Base-by-base conservation (phyloP, 73 alveolate species). In the Paramecium bursaria region DNA sequence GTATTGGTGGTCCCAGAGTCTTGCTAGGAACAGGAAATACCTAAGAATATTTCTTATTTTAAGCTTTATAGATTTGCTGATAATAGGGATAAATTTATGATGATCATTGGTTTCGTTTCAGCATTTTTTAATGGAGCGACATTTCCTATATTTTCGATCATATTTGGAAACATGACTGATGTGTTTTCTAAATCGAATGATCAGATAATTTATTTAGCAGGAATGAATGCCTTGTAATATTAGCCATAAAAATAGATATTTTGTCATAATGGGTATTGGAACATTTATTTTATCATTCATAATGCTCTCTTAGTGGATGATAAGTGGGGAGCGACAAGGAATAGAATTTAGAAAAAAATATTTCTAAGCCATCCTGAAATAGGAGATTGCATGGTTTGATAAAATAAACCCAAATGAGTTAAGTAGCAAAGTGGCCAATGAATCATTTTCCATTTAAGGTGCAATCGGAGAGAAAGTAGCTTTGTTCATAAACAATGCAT, bases 121-220 rank as follows among this genome's bases (percentile, higher is more conserved):
- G 74, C 92, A 0, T 26, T 86, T 33, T 61, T 29, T 14, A 79
- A 52, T n/a, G 89, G 89, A 21, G 23, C 46, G 1, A 23, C 80
- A 17, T 49, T 79, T 73, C 89, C 89, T 27, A 79, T 79, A 42
- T 79, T 53, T 53, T 53, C 89, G 0, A 23, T 92, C 39, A 77
- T 92, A 39, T 86, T 92, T 50, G 97, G 97, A n/a, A 50, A 92
- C 49, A 54, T 92, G 74, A 87, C 94, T 9, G 93, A 92, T 74
- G 76, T 94, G 0, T 92, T 88, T 46, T 80, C 93, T n/a, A 47
- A 80, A 51, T 46, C 47, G 27, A 76, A 88, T 11, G 88, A 75
- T 55, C 50, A 39, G 4, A 53, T 48, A 35, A 33, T 79, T 0
- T 23, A 22, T 13, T 25, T 46, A 13, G 89, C 89, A 0, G 85